phyloP scores from a whole-genome alignment of 164 flowering plant genomes.

The Kingdonia uniflora region DNA sequence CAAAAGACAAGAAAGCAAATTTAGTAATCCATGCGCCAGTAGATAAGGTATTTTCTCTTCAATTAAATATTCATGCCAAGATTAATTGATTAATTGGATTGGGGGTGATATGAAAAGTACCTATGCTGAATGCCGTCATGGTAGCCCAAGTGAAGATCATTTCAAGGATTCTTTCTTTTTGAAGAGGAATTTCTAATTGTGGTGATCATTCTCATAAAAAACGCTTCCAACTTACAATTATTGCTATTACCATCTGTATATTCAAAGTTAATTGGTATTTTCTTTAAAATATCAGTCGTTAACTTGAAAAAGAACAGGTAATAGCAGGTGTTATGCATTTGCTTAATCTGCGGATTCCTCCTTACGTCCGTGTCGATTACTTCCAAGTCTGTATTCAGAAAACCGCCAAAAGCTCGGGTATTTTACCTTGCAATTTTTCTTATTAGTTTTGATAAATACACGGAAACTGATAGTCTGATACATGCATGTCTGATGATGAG shows the following conservation, averaged over 20 bases:
- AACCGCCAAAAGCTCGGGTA: conserved; percentile 26
- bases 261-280: not conserved
- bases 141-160: too few relatives aligned
- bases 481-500: too few relatives aligned
- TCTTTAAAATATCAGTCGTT: conserved; percentile 3
- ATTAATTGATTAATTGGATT: not conserved
- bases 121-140: too few relatives aligned
- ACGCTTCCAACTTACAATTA: too few relatives aligned
- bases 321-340: conserved; percentile 66
- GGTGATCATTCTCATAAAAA: too few relatives aligned
- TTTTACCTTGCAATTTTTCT: not conserved
- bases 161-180: too few relatives aligned
- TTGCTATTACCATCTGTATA: too few relatives aligned
- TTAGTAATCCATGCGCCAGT: conserved; percentile 81
- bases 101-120: not conserved
- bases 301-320: conserved; percentile 42
- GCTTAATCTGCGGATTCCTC: conserved; percentile 61
- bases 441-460: not conserved
- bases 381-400: conserved; percentile 49
- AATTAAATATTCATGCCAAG: not conserved
- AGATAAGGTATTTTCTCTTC: conserved; percentile 74
- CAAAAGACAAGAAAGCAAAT: conserved; percentile 94
- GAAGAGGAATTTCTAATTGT: too few relatives aligned
- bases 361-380: conserved; percentile 74
- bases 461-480: not conserved